Evolutionary conservation across 192 early-diverging fungal genomes (phyloP).

Genomic region (Gamsiella multidivaricata): DNA sequence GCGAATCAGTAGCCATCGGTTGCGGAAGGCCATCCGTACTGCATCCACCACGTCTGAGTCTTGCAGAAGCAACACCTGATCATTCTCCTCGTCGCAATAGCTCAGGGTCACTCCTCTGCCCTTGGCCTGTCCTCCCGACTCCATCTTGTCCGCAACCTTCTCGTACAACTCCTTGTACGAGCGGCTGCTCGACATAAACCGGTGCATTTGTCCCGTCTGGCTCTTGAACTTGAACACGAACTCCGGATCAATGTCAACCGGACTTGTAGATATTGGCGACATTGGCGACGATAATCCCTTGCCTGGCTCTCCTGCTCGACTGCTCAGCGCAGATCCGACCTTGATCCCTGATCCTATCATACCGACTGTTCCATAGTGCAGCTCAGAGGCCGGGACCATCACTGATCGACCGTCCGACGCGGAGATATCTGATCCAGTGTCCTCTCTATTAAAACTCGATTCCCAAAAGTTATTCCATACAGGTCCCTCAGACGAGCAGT

Average conservation of each 20-base stretch:
- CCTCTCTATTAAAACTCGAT: constrained; percentile 49
- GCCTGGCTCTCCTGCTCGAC: background rate
- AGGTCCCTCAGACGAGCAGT: constrained; percentile 34
- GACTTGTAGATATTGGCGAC: constrained; percentile 3
- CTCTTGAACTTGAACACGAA: constrained; percentile 71
- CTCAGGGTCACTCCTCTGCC: constrained; percentile 39
- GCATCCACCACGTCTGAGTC: constrained; percentile 83
- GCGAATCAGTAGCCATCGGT: constrained; percentile 31
- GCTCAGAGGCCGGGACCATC: constrained; percentile 11
- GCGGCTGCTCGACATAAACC: constrained; percentile 61
- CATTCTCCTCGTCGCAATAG: constrained; percentile 90
- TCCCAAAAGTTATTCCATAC: constrained; percentile 64
- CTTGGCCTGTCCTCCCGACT: constrained; percentile 20
- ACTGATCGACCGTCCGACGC: constrained; percentile 41
- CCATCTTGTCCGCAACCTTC: constrained; percentile 67
- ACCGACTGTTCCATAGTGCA: constrained; percentile 20
- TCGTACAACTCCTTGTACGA: constrained; percentile 63
- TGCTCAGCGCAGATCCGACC: background rate
- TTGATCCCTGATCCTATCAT: constrained; percentile 29
- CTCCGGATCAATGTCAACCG: constrained; percentile 38
- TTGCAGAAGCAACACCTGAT: constrained; percentile 74
- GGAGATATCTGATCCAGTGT: constrained; percentile 53
- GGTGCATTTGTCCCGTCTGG: constrained; percentile 71
- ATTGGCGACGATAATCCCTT: background rate
- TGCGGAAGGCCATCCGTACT: constrained; percentile 68